phyloP scores from a whole-genome alignment of 2,329 filamentous ascomycete species.

The Epichloe typhina region DNA sequence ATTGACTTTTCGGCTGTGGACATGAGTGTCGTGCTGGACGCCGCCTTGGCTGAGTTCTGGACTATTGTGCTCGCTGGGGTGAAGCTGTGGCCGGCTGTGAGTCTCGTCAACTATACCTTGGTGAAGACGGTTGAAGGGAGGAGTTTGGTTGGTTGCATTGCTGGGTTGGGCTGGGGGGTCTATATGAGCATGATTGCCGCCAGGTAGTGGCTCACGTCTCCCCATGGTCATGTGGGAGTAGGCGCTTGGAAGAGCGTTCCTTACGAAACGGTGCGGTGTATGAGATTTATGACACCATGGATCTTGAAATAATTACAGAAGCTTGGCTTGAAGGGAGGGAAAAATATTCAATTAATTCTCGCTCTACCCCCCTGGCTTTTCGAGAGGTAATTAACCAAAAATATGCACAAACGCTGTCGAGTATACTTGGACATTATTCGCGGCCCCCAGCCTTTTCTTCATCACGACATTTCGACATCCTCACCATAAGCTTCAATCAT shows the following conservation, averaged over 20 bases:
- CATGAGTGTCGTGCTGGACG: slow-evolving; percentile 29
- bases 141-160: slow-evolving; percentile 57
- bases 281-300: no score
- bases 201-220: not conserved
- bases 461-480: not conserved
- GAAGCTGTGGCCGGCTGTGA: slow-evolving; percentile 56
- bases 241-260: not conserved
- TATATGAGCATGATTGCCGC: slow-evolving; percentile 54
- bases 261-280: not conserved
- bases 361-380: not conserved
- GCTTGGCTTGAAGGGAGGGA: not conserved
- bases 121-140: slow-evolving; percentile 58
- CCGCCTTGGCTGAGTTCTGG: slow-evolving; percentile 43
- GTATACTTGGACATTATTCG: not conserved
- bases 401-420: not conserved
- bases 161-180: slow-evolving; percentile 62
- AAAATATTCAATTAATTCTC: not conserved
- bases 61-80: slow-evolving; percentile 55
- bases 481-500: not conserved
- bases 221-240: not conserved
- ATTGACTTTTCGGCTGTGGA: slow-evolving; percentile 33
- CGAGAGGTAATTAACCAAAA: not conserved
- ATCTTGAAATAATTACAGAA: no score
- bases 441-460: not conserved
- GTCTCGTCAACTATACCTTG: slow-evolving; percentile 53